Base-by-base conservation (phyloP, 2,329 filamentous ascomycete species). In the Microdochium trichocladiopsis region DNA sequence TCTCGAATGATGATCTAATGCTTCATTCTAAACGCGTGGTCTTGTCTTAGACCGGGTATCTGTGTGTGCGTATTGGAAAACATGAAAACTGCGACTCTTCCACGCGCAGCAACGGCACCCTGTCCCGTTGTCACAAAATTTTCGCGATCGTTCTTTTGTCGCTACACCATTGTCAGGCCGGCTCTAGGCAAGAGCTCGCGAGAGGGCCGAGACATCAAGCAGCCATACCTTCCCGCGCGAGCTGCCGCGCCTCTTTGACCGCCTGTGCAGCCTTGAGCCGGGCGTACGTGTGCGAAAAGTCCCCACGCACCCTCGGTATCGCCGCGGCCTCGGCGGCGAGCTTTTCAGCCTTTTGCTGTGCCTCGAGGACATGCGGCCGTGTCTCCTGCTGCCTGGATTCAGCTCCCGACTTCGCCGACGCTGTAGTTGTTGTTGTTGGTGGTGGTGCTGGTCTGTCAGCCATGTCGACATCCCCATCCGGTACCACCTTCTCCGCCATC, bases 191-290 rank as follows among this genome's bases (percentile, higher is more conserved):
- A 11, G 36, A 41, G 5, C n/a, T 12, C n/a, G 5, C 11, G n/a
- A n/a, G n/a, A n/a, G n/a, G n/a, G n/a, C n/a, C 11, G 36, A 6
- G 16, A 21, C 41, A 12, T 45, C 41, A 45, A 18, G 52, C 66
- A 57, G 56, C 66, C 3, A 68, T 70, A 4, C 65, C 69, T 52
- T 74, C 72, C 43, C 65, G 64, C 50, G 79, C 77, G 55, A 74
- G 72, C 58, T 70, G 72, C 45, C 69, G 62, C 51, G 79, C 71
- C 56, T 83, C 73, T 50, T 80, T 78, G 55, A 79, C 78, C 12
- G 79, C 74, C 62, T 83, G 79, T 23, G 79, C 79, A 52, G 76
- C 80, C 57, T 78, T 77, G 41, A 84, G 57, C 52, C 79, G 72
- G 54, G 78, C 82, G 68, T 83, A 72, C 1, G 77, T 82, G 10